Conservation (phyloP, 192 early-diverging fungal species). For the Spizellomyces sp. region DNA sequence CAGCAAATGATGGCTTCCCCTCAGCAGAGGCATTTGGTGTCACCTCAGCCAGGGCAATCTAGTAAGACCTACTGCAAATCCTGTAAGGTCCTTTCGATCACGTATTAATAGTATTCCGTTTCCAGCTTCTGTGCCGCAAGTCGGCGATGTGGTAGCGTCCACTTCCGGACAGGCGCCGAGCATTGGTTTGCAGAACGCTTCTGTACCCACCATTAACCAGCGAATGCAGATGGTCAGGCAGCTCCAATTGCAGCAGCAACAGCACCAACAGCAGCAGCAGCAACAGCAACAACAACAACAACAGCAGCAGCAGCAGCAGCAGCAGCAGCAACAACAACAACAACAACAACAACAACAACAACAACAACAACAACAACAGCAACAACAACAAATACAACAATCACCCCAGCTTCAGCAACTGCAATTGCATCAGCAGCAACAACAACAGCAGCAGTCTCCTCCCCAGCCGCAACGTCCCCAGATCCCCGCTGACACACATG, state of each 20-base stretch:
- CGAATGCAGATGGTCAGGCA: conserved; percentile 22
- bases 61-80: background rate
- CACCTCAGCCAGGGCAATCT: background rate
- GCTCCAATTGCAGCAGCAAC: conserved; percentile 10
- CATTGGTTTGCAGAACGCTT: conserved; percentile 8
- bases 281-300: conserved; percentile 4
- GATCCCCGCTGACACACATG: conserved; percentile 24
- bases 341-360: conserved; percentile 3
- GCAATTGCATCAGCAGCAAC: background rate
- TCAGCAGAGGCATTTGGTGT: background rate
- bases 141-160: no score
- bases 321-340: conserved; percentile 1
- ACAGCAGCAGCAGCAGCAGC: conserved; percentile 5
- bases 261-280: background rate
- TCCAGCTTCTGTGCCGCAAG: no score
- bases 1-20: conserved; percentile 20
- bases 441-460: conserved; percentile 14
- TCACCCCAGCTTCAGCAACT: background rate
- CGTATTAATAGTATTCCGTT: no score
- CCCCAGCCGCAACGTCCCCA: conserved; percentile 15
- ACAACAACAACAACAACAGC: background rate
- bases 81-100: no score
- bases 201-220: conserved; percentile 13
- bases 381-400: conserved; percentile 5
- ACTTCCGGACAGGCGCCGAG: no score